A percentile compares a stretch with the other conserved stretches of the same genome.
Conservation (phyloP, 345 rosid genomes). For the Syzygium grande region DNA sequence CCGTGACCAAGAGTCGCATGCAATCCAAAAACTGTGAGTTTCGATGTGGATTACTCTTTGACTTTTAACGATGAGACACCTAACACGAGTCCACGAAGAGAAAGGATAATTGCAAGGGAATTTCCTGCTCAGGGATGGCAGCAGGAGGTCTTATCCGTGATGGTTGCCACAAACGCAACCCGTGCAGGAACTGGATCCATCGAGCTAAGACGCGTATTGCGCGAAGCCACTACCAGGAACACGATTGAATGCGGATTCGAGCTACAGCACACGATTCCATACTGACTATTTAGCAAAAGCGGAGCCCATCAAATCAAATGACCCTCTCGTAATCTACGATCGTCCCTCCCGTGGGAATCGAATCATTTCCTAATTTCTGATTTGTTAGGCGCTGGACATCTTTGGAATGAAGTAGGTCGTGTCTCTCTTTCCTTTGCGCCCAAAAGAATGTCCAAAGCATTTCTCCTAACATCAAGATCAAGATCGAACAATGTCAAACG, state of each 20-base stretch:
- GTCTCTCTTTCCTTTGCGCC: neutral
- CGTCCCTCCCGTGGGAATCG: neutral
- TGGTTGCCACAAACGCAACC: neutral
- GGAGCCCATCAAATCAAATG: neutral
- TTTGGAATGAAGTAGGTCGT: neutral
- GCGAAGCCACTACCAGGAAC: neutral
- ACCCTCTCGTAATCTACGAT: neutral
- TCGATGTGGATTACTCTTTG: neutral
- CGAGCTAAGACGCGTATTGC: neutral
- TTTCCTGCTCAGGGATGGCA: neutral
- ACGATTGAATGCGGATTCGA: neutral
- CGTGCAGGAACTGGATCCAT: neutral
- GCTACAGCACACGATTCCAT: fast-evolving
- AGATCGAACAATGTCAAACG: neutral
- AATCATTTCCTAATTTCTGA: neutral
- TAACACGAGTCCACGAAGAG: neutral
- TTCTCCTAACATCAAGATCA: neutral
- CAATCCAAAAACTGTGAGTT: neutral
- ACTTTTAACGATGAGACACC: neutral
- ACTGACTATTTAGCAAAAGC: too few species aligned
- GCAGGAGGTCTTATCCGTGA: neutral
- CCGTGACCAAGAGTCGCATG: neutral
- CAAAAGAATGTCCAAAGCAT: neutral
- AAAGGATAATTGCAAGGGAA: neutral
- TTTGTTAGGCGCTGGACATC: neutral